Conservation (phyloP, 2,329 filamentous ascomycete genomes). For the Sclerotinia spermophila region DNA sequence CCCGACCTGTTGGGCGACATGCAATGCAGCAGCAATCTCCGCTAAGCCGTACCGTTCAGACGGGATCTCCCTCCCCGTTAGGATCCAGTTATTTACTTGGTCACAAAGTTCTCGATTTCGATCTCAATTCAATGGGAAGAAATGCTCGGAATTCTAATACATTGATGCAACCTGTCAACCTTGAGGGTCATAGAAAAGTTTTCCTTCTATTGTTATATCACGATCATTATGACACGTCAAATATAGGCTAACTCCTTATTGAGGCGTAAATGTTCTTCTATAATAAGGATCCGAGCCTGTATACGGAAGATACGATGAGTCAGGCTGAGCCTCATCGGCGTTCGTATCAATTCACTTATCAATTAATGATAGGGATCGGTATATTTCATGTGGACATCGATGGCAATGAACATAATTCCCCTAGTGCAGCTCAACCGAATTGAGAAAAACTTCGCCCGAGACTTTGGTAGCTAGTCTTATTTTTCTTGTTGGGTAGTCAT, state of each 20-base stretch:
- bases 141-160: not conserved
- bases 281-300: not conserved
- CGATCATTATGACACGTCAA: constrained; percentile 6
- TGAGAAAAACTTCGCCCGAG: not conserved
- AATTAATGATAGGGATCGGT: constrained; percentile 12
- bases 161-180: constrained; percentile 3
- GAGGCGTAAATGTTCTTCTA: not conserved
- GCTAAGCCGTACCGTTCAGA: constrained; percentile 15
- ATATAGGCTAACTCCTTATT: not conserved
- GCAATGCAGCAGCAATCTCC: constrained; percentile 18
- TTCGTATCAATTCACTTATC: constrained; percentile 14
- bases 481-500: constrained; percentile 3
- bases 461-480: constrained; percentile 5
- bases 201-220: not conserved
- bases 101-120: constrained; percentile 11
- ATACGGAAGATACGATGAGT: not conserved
- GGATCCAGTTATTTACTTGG: constrained; percentile 2
- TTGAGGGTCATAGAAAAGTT: not conserved
- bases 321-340: constrained; percentile 12
- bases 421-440: not conserved
- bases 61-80: constrained; percentile 10
- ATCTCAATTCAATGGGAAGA: not conserved
- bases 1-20: constrained; percentile 17
- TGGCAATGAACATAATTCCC: not conserved
- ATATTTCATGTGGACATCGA: not conserved